A percentile compares a stretch with the other conserved stretches of the same genome.
These are phyloP conservation scores for Avicennia marina DNA, from an alignment of 257 asterid species.

Conservation along the genomic window DNA sequence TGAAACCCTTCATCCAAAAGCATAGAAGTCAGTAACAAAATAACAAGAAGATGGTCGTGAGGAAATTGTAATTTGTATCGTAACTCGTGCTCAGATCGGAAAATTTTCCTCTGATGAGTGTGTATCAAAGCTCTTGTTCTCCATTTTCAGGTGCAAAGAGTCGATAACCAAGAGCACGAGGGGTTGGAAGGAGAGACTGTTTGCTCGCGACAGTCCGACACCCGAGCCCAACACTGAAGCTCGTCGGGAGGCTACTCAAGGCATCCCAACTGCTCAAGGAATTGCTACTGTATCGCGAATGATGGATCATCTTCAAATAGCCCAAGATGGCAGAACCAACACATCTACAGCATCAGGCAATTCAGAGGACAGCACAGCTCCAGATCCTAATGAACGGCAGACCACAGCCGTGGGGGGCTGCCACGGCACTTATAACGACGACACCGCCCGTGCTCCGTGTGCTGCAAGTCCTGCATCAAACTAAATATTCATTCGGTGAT, in stretches of 20 bases:
- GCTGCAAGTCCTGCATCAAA: no score
- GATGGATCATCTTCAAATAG: conserved; percentile 63
- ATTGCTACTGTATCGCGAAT: conserved; percentile 42
- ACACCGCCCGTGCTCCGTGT: no score
- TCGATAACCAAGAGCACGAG: conserved; percentile 84
- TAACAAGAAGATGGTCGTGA: no score
- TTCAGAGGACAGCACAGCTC: conserved; percentile 26
- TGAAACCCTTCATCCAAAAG: no score
- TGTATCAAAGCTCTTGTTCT: no score
- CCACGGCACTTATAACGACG: no score
- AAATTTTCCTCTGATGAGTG: no score
- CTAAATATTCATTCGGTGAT: no score
- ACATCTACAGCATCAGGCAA: conserved; percentile 32
- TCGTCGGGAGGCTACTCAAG: conserved; percentile 43
- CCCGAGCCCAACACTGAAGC: conserved; percentile 42
- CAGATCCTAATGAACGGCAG: no score
- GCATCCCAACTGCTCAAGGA: conserved; percentile 29
- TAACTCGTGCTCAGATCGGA: no score
- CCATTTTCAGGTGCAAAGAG: conserved; percentile 58
- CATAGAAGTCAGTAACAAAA: background rate
- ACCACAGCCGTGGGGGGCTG: no score
- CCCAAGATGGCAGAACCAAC: conserved; percentile 37
- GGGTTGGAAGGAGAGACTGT: conserved; percentile 94
- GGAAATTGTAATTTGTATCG: no score
- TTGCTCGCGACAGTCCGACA: conserved; percentile 53